Percentiles rank a stretch among this genome's conserved stretches.
These are phyloP conservation scores for Fonsecaea monophora DNA, from an alignment of 2,329 filamentous ascomycete species.

Conservation along the genomic window DNA sequence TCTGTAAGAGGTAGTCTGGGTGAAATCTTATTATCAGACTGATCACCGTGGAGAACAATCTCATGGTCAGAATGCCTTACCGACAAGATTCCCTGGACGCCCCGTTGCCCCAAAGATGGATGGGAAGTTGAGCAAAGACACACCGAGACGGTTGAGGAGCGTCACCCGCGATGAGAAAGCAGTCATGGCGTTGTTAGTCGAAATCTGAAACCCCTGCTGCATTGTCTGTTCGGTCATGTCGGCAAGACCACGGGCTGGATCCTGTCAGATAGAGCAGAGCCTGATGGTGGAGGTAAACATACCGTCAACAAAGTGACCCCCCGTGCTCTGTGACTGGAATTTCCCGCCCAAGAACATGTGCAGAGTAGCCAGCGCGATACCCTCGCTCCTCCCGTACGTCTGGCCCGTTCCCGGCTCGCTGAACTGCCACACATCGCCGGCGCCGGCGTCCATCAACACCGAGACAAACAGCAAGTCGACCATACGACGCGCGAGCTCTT, in stretches of 20 bases:
- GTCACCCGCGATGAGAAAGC: slow-evolving; percentile 6
- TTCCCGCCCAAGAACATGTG: slow-evolving; percentile 58
- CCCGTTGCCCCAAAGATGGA: slow-evolving; percentile 11
- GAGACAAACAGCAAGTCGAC: slow-evolving; percentile 67
- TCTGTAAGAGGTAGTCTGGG: slow-evolving; percentile 12
- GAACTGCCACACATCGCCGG: slow-evolving; percentile 59
- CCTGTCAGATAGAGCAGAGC: background rate
- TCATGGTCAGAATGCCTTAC: background rate
- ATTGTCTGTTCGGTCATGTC: slow-evolving; percentile 7
- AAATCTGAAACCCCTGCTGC: slow-evolving; percentile 13
- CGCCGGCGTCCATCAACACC: slow-evolving; percentile 63
- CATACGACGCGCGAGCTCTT: slow-evolving; percentile 59
- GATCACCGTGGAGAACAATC: background rate
- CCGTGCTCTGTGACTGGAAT: background rate
- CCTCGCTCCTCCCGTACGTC: slow-evolving; percentile 55
- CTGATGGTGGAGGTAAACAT: background rate
- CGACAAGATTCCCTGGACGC: slow-evolving; percentile 21
- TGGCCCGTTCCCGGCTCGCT: slow-evolving; percentile 48
- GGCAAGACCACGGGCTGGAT: background rate
- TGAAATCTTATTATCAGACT: background rate
- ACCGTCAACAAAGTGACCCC: slow-evolving; percentile 4
- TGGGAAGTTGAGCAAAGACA: background rate
- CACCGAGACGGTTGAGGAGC: slow-evolving; percentile 12
- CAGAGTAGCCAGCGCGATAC: slow-evolving; percentile 59
- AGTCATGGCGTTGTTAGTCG: slow-evolving; percentile 13